Evolutionary conservation across 2,329 filamentous ascomycete genomes (phyloP), one percentile per base, ranked within the genome.

Genomic region (Orbilia javanica): DNA sequence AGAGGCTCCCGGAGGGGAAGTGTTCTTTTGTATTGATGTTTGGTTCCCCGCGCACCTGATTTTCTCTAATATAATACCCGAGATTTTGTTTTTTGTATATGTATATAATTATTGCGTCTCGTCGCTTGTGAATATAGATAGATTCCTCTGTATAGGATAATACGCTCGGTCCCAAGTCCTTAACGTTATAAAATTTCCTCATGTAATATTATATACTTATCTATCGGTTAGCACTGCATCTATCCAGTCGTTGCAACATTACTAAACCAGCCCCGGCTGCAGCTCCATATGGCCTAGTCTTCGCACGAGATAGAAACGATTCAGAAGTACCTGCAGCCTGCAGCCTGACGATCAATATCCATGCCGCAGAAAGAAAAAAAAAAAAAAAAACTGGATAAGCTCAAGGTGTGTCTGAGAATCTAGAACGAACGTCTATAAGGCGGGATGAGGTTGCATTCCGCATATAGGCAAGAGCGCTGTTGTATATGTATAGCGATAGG

Each of bases 211-310:
- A 44, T 44, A 44, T 44, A 44, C 8, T 20, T 25, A 20, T 10
- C 11, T 1, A 25, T n/a, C n/a, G n/a, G n/a, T n/a, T n/a, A n/a
- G n/a, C n/a, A n/a, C n/a, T n/a, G n/a, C n/a, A n/a, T n/a, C n/a
- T 11, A 25, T 50, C 7, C 18, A 48, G 44, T 18, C 20, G 10
- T 10, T 48, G 4, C 20, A 22, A 48, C 20, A 48, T 48, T 8
- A 3, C 50, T 57, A 52, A 52, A 2, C n/a, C 22, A 27, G 52
- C 36, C 25, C 66, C 53, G 62, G 42, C 13, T 62, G 42, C 66
- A 70, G 42, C 13, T 62, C 53, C 66, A 62, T 29, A 53, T 52
- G 46, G 62, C 36, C 50, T 60, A 48, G n/a, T 48, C 36, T 69
- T 20, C 36, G 36, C 44, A 4, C 15, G n/a, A 31, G 34, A 55